Conservation (phyloP, 2,329 filamentous ascomycete species). For the Lanzia echinophila region DNA sequence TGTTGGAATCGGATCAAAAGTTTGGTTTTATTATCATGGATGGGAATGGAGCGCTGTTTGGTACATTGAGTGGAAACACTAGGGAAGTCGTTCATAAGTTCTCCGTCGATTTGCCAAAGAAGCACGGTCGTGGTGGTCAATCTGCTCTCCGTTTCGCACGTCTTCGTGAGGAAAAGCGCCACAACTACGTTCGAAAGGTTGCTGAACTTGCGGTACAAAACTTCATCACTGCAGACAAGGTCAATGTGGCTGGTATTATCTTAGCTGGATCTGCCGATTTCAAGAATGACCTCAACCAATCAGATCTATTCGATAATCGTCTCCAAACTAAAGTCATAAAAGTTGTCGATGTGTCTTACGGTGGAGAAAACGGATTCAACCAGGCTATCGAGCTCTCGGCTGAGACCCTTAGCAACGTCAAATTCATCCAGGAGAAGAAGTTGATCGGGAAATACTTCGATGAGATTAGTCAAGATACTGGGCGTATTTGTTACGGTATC, state of each 20-base stretch:
- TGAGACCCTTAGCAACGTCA: slow-evolving; percentile 97
- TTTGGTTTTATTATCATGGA: slow-evolving; percentile 99
- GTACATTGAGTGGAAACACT: slow-evolving; percentile 94
- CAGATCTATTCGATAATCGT: slow-evolving; percentile 93
- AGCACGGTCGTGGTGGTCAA: slow-evolving; percentile 99
- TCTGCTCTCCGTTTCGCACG: slow-evolving; percentile 98
- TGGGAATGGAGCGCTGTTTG: slow-evolving; percentile 95
- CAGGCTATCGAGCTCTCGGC: slow-evolving; percentile 94
- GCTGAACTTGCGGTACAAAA: slow-evolving; percentile 97
- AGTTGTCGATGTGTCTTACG: slow-evolving; percentile 97
- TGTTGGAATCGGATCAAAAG: slow-evolving; percentile 97
- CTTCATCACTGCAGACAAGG: slow-evolving; percentile 97
- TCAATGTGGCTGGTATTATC: slow-evolving; percentile 93
- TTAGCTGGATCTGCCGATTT: slow-evolving; percentile 97
- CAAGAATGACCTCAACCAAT: slow-evolving; percentile 98
- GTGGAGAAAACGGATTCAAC: slow-evolving; percentile 99
- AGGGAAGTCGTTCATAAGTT: slow-evolving; percentile 97
- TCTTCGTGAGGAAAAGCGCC: slow-evolving; percentile 98
- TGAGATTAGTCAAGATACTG: slow-evolving; percentile 96
- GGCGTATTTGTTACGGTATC: slow-evolving; percentile 95
- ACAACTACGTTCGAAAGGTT: slow-evolving; percentile 99
- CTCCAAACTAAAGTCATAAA: slow-evolving; percentile 96
- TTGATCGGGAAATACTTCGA: slow-evolving; percentile 98
- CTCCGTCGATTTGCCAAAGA: slow-evolving; percentile 97
- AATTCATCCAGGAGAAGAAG: slow-evolving; percentile 99